These are phyloP conservation scores for Podospora didyma DNA, from an alignment of 495 filamentous ascomycete species.

Conservation along the genomic window DNA sequence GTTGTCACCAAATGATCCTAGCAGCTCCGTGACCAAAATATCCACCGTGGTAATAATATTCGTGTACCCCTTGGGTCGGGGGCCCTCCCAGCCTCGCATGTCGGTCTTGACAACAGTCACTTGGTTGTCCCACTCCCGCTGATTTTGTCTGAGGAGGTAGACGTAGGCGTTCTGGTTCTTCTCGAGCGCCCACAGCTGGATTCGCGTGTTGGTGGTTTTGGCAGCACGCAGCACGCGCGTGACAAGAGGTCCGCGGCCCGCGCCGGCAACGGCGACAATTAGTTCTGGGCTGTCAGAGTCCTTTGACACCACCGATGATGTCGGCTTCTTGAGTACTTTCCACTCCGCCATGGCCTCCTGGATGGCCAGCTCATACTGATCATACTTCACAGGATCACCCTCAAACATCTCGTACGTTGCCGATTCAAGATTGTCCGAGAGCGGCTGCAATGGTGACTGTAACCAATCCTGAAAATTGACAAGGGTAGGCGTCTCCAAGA, in stretches of 20 bases:
- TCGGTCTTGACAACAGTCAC: conserved; percentile 91
- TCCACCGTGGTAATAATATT: conserved; percentile 62
- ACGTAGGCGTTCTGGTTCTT: conserved; percentile 99
- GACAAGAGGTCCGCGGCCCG: conserved; percentile 87
- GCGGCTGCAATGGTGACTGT: conserved; percentile 87
- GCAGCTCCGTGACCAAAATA: conserved; percentile 87
- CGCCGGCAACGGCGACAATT: conserved; percentile 86
- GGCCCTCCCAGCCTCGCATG: conserved; percentile 94
- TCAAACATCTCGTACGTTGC: conserved; percentile 99
- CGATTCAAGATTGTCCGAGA: conserved; percentile 94
- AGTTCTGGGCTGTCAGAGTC: conserved; percentile 55
- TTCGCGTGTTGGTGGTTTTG: conserved; percentile 64
- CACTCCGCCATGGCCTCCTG: conserved; percentile 78
- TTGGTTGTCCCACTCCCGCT: conserved; percentile 64
- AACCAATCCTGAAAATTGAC: conserved; percentile 78
- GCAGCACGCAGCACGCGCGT: conserved; percentile 79
- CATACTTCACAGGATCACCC: conserved; percentile 96
- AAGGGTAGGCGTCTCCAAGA: conserved; percentile 41
- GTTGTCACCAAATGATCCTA: conserved; percentile 90
- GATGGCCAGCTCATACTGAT: conserved; percentile 88
- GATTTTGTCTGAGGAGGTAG: conserved; percentile 81
- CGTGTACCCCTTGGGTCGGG: conserved; percentile 35
- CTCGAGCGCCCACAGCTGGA: conserved; percentile 88
- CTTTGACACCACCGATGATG: conserved; percentile 44
- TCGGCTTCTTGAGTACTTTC: conserved; percentile 63